A percentile compares a stretch with the other conserved stretches of the same genome.
These are phyloP conservation scores for Pelargonium exstipulatum DNA, from an alignment of 441 rosid genomes.

Conservation along the genomic window DNA sequence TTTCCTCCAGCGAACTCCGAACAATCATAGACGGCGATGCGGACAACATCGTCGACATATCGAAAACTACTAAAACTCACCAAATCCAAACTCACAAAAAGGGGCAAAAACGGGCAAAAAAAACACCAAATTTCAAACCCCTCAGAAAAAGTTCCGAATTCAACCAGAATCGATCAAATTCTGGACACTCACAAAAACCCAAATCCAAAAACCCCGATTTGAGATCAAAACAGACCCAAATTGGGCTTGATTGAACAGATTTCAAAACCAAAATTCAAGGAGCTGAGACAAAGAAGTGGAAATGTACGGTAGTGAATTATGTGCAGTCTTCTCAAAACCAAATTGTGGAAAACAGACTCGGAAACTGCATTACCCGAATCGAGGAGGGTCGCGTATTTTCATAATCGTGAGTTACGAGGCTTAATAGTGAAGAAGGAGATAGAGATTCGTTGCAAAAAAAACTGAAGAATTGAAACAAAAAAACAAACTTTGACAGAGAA, in stretches of 20 bases:
- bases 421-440: background rate
- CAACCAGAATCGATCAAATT: background rate
- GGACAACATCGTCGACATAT: background rate
- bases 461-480: background rate
- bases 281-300: background rate
- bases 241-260: background rate
- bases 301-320: background rate
- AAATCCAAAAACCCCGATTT: background rate
- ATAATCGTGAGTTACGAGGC: background rate
- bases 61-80: too few relatives aligned
- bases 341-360: background rate
- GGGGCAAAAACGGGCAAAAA: too few relatives aligned
- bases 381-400: background rate
- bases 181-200: background rate
- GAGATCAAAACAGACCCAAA: background rate
- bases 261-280: background rate
- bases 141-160: background rate
- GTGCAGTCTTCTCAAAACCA: background rate
- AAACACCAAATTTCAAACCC: background rate
- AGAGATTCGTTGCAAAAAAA: background rate
- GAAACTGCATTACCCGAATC: constrained; percentile 1
- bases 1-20: constrained; percentile 92
- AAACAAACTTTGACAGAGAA: background rate
- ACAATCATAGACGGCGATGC: constrained; percentile 28
- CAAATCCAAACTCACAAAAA: too few relatives aligned